Evolutionary conservation across 148 eudicot genomes (phyloP).

Genomic region (Mesembryanthemum crystallinum): DNA sequence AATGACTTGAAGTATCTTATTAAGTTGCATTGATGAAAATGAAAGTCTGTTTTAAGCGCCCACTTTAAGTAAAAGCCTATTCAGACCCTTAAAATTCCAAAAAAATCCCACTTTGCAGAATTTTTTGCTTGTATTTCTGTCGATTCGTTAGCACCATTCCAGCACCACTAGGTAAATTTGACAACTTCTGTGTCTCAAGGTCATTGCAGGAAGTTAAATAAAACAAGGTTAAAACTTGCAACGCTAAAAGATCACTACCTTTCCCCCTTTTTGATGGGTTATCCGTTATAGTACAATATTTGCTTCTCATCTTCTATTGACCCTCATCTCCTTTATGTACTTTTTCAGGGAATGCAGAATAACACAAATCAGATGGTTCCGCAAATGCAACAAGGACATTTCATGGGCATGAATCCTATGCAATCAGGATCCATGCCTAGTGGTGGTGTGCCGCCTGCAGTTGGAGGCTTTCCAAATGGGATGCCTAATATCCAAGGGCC

Average conservation of each 20-base stretch:
- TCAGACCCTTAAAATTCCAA: too few relatives aligned
- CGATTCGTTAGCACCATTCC: too few relatives aligned
- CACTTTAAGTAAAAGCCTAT: too few relatives aligned
- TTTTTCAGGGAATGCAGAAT: slow-evolving; percentile 66
- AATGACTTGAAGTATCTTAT: too few relatives aligned
- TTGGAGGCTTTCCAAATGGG: slow-evolving; percentile 62
- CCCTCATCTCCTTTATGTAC: neutral
- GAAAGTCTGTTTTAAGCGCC: too few relatives aligned
- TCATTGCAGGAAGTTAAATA: too few relatives aligned
- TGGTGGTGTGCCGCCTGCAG: slow-evolving; percentile 48
- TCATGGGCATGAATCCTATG: slow-evolving; percentile 70
- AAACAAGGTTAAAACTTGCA: too few relatives aligned
- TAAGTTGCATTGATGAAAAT: too few relatives aligned
- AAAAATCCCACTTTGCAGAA: too few relatives aligned
- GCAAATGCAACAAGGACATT: slow-evolving; percentile 83
- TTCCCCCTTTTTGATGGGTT: neutral
- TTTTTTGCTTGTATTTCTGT: too few relatives aligned
- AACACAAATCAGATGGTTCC: slow-evolving; percentile 85
- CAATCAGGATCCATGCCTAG: slow-evolving; percentile 53
- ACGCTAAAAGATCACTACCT: neutral
- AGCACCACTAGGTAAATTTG: too few relatives aligned
- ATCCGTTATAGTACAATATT: neutral
- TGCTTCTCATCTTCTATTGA: neutral
- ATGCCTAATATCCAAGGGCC: slow-evolving; percentile 70
- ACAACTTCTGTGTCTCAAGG: too few relatives aligned